A percentile compares a stretch with the other conserved stretches of the same genome.
Conservation (phyloP, 768 basidiomycete genomes). For the Cystobasidium onofrii region DNA sequence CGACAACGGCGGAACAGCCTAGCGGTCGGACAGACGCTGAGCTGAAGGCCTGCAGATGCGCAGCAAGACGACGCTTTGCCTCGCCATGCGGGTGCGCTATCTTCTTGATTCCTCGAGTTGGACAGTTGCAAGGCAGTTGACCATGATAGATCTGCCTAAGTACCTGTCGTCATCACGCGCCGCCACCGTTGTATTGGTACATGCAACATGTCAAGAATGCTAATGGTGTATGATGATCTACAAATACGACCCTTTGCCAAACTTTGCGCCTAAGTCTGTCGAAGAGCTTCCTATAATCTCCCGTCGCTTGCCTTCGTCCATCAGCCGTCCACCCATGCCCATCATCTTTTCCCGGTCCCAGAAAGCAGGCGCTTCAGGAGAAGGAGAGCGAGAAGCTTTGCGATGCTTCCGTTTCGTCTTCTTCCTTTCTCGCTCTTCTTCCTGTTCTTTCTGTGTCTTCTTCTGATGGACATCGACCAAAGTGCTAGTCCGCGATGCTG, state of each 20-base stretch:
- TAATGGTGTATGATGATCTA: conserved; percentile 6
- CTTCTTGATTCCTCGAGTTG: background rate
- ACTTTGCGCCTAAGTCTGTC: conserved; percentile 35
- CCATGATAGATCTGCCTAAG: background rate
- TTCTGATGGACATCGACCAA: conserved; percentile 7
- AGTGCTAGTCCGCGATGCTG: background rate
- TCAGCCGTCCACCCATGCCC: conserved; percentile 71
- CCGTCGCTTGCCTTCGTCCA: conserved; percentile 76
- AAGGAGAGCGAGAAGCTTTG: conserved; percentile 44
- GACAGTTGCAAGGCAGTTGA: too few species aligned
- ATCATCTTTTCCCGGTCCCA: conserved; percentile 94
- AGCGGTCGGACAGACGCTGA: background rate
- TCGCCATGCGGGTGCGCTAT: background rate
- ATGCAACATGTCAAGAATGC: too few species aligned
- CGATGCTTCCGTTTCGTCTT: conserved; percentile 47
- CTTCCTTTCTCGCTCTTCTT: conserved; percentile 35
- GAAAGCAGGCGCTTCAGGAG: conserved; percentile 51
- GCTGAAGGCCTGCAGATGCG: background rate
- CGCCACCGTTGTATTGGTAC: too few species aligned
- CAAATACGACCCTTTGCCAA: conserved; percentile 34
- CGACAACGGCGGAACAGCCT: background rate
- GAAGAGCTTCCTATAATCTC: conserved; percentile 55
- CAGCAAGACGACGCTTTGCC: background rate
- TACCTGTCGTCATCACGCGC: background rate
- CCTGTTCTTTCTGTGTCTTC: background rate